phyloP scores from a whole-genome alignment of 805 yeast species.

The Candida railenensis region DNA sequence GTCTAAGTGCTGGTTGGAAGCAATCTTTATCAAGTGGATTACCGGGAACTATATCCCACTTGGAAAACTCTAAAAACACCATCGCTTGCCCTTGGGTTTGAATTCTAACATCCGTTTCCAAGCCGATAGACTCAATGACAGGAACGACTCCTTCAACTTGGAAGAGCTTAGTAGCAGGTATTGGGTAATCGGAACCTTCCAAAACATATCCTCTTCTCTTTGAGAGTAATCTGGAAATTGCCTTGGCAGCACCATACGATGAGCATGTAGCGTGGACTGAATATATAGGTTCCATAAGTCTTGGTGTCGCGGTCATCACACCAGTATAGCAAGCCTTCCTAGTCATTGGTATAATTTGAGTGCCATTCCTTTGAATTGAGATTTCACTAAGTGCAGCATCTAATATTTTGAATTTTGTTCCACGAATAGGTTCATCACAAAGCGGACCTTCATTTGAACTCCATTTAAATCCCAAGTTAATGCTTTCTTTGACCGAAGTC shows the following conservation, averaged over 20 bases:
- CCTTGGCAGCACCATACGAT: slow-evolving; percentile 44
- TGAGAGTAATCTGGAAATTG: slow-evolving; percentile 49
- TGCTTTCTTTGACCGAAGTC: slow-evolving; percentile 46
- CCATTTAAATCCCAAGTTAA: slow-evolving; percentile 83
- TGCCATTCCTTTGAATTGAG: slow-evolving; percentile 47
- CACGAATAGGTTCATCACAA: slow-evolving; percentile 78
- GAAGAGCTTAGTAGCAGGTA: slow-evolving; percentile 72
- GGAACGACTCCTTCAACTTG: slow-evolving; percentile 69
- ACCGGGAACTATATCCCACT: slow-evolving; percentile 85
- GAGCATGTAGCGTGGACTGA: slow-evolving; percentile 54
- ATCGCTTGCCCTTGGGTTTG: slow-evolving; percentile 77
- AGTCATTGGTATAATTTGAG: slow-evolving; percentile 79
- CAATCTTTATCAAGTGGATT: slow-evolving; percentile 77
- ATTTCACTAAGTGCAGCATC: slow-evolving; percentile 54
- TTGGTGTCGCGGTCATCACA: slow-evolving; percentile 72
- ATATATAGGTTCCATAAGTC: slow-evolving; percentile 80
- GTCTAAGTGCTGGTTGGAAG: slow-evolving; percentile 65
- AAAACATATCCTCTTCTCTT: slow-evolving; percentile 63
- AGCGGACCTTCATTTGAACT: slow-evolving; percentile 84
- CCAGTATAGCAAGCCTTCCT: slow-evolving; percentile 85
- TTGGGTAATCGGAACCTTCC: slow-evolving; percentile 42
- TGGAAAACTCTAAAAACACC: slow-evolving; percentile 61
- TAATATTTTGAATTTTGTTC: slow-evolving; percentile 68
- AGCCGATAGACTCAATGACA: slow-evolving; percentile 85
- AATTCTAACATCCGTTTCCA: slow-evolving; percentile 81